Base-by-base conservation (phyloP, 306 rosid species). In the Rubus parviflorus region DNA sequence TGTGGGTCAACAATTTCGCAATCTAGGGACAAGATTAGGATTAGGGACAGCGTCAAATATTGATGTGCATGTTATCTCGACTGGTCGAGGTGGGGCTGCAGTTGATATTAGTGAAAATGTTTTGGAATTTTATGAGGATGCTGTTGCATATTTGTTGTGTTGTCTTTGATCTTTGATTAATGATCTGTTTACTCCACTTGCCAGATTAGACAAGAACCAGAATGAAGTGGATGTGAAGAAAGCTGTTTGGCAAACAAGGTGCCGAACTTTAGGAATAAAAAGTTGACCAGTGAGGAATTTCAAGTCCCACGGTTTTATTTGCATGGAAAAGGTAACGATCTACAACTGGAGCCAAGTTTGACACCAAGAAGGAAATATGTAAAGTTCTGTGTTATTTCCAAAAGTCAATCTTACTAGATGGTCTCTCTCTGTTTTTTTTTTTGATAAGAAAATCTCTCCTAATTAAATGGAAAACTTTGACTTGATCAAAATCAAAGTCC, bases 1-100 rank as follows among this genome's bases (percentile, higher is more conserved):
- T 69, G 84, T 81, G 84, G 80, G 84, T 41, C 71, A 68, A 61
- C 38, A 15, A 49, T 20, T 68, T 69, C 12, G 17, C 67, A 69
- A 51, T 75, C 72, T 48, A 53, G 73, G 57, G 68, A 45, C 63
- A 38, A 10, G 53, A 20, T 67, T n/a, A n/a, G n/a, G n/a, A n/a
- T 37, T 8, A 6, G 64, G 75, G 75, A 64, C 48, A 25, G 56
- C 40, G 52, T 72, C 67, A 5, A 11, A 5, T 75, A 14, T 70
- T 75, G 66, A 75, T 75, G 84, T 71, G 60, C 51, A 22, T 66
- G 16, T 15, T 66, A 45, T 63, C 73, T 75, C 12, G 14, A 4
- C 72, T n/a, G 49, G 49, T 49, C 1, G 9, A 41, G 40, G 74
- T 69, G 77, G 84, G 75, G 77, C 68, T 68, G 51, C 48, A 20